A percentile compares a stretch with the other conserved stretches of the same genome.
phyloP scores from a whole-genome alignment of 495 filamentous ascomycete genomes.

The Cairneyella variabilis region DNA sequence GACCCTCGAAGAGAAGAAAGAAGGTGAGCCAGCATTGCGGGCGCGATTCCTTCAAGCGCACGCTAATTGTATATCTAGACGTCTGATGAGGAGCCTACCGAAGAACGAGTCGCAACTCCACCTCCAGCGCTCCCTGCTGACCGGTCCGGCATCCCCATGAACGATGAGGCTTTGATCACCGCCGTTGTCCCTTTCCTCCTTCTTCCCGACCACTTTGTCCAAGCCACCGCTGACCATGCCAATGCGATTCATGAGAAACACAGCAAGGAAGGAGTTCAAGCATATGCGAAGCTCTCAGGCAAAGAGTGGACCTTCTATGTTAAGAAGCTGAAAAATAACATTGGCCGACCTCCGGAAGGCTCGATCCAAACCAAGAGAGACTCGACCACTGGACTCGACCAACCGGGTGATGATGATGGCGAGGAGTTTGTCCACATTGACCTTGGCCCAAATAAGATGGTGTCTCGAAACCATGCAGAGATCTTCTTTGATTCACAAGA shows the following conservation, averaged over 20 bases:
- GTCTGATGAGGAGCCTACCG: background rate
- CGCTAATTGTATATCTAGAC: constrained; percentile 25
- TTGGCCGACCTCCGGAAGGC: constrained; percentile 74
- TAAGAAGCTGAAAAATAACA: constrained; percentile 71
- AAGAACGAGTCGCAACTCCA: constrained; percentile 12
- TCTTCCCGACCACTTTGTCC: constrained; percentile 53
- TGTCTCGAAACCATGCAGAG: constrained; percentile 83
- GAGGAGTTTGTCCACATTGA: constrained; percentile 73
- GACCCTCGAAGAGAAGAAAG: constrained; percentile 69
- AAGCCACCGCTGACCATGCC: constrained; percentile 69
- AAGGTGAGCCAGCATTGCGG: constrained; percentile 48
- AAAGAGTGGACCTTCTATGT: constrained; percentile 95
- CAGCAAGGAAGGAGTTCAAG: constrained; percentile 68
- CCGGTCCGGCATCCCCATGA: constrained; percentile 43
- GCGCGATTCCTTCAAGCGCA: constrained; percentile 15
- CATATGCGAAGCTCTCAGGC: constrained; percentile 91
- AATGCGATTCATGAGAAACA: constrained; percentile 68
- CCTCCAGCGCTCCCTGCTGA: constrained; percentile 5
- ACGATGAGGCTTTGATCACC: constrained; percentile 64
- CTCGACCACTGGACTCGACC: constrained; percentile 24
- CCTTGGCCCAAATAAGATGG: constrained; percentile 85
- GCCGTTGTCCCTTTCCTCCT: constrained; percentile 67
- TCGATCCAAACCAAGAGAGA: constrained; percentile 11
- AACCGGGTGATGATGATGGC: constrained; percentile 13
- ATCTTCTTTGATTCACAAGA: constrained; percentile 73